Conservation (phyloP, 2,329 filamentous ascomycete species). For the Hypoxylon sp. region DNA sequence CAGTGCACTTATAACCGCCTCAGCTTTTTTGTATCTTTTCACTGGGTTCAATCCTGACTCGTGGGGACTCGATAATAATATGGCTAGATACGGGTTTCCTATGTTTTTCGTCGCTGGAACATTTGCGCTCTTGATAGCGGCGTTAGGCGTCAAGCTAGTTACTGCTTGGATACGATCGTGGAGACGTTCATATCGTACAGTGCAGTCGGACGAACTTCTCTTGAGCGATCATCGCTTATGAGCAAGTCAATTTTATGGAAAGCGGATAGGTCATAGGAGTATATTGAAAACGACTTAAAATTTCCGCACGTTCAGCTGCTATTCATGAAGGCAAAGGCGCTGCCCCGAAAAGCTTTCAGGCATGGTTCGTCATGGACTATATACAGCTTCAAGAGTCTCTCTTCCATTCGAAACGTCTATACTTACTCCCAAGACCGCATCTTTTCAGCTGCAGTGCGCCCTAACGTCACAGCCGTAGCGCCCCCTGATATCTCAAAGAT, state of each 20-base stretch:
- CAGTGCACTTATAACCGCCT: neutral
- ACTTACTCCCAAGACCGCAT: neutral
- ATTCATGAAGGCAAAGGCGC: no score
- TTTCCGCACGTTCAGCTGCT: no score
- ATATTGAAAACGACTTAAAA: neutral
- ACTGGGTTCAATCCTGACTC: neutral
- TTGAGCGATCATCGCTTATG: neutral
- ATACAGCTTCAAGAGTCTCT: no score
- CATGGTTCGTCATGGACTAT: no score
- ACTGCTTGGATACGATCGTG: neutral
- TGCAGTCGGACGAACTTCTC: neutral
- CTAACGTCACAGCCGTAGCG: neutral
- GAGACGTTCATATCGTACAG: neutral
- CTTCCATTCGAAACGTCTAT: neutral
- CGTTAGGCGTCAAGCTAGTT: neutral
- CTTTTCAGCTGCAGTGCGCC: conserved; percentile 1
- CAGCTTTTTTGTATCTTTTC: neutral
- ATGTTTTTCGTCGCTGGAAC: neutral
- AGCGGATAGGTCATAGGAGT: neutral
- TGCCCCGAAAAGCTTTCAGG: no score
- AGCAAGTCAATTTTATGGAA: neutral
- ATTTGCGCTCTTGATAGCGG: neutral
- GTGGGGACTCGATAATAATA: neutral
- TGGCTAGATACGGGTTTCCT: neutral
- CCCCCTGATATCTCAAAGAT: conserved; percentile 5